These are phyloP conservation scores for Hymenochaete sp. DNA, from an alignment of 1,284 basidiomycete species.

Conservation along the genomic window DNA sequence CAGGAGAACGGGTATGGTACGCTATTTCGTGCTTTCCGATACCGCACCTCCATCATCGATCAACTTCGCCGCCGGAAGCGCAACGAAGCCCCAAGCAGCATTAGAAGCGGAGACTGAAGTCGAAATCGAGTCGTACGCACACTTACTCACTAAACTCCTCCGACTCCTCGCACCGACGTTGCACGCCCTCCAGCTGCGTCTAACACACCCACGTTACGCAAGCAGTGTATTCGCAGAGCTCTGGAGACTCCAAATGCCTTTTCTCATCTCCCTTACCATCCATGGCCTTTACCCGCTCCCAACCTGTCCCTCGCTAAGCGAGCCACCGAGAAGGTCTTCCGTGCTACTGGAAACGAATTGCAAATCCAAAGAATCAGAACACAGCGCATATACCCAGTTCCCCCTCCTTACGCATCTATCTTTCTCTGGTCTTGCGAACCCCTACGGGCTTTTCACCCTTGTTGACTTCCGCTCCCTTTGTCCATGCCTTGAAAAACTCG, in stretches of 20 bases:
- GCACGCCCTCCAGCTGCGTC: background rate
- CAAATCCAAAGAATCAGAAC: background rate
- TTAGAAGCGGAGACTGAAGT: too few relatives aligned
- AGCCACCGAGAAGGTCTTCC: too few relatives aligned
- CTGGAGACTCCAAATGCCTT: background rate
- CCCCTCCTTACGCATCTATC: conserved; percentile 2
- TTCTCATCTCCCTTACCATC: background rate
- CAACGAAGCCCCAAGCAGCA: too few relatives aligned
- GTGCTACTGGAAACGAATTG: too few relatives aligned
- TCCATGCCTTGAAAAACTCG: conserved; percentile 1
- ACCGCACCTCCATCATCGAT: too few relatives aligned
- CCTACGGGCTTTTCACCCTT: background rate
- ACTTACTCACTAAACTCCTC: background rate
- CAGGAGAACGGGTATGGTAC: background rate
- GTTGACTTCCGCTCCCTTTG: background rate
- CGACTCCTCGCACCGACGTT: background rate
- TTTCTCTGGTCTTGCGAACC: conserved; percentile 3
- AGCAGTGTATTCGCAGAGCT: background rate
- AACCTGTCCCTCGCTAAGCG: background rate
- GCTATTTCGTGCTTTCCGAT: background rate
- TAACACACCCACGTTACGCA: background rate
- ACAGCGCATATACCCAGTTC: background rate
- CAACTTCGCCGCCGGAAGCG: too few relatives aligned
- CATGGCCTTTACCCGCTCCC: conserved; percentile 2
- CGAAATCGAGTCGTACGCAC: background rate